phyloP scores from a whole-genome alignment of 345 rosid species.

The Euphorbia tirucalli region DNA sequence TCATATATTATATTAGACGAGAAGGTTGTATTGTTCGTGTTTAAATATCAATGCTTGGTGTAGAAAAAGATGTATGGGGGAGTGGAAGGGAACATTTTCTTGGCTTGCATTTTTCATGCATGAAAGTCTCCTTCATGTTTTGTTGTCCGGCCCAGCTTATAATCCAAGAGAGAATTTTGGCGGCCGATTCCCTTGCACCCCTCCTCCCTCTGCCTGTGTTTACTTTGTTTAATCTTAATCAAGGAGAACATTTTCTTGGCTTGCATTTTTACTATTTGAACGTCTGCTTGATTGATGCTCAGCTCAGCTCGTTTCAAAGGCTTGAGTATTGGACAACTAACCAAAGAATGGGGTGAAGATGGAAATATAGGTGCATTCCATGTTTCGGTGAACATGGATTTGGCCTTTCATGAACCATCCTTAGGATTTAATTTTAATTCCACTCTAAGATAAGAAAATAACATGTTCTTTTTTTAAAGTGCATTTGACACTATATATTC shows the following conservation, averaged over 20 bases:
- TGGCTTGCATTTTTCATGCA: not conserved
- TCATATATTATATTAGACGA: not conserved
- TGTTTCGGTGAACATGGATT: not conserved
- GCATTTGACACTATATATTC: not conserved
- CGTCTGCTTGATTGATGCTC: too few relatives aligned
- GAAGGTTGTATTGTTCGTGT: not conserved
- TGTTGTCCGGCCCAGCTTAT: not conserved
- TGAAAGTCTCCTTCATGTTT: not conserved
- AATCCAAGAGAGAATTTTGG: too few relatives aligned
- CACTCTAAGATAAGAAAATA: not conserved
- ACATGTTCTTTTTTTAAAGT: too few relatives aligned
- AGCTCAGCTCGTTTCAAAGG: not conserved
- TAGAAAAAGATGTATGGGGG: too few relatives aligned
- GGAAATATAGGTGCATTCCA: not conserved
- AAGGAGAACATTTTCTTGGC: too few relatives aligned
- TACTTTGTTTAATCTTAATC: too few relatives aligned
- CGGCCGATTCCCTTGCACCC: too few relatives aligned
- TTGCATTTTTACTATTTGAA: too few relatives aligned
- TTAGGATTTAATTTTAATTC: not conserved
- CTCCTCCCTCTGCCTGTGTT: too few relatives aligned
- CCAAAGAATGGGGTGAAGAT: not conserved
- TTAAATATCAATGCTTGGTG: too few relatives aligned
- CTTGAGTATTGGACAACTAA: not conserved
- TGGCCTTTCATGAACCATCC: too few relatives aligned
- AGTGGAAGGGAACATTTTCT: not conserved